phyloP scores from a whole-genome alignment of 2,329 filamentous ascomycete species.

The Cercospora citrullina region DNA sequence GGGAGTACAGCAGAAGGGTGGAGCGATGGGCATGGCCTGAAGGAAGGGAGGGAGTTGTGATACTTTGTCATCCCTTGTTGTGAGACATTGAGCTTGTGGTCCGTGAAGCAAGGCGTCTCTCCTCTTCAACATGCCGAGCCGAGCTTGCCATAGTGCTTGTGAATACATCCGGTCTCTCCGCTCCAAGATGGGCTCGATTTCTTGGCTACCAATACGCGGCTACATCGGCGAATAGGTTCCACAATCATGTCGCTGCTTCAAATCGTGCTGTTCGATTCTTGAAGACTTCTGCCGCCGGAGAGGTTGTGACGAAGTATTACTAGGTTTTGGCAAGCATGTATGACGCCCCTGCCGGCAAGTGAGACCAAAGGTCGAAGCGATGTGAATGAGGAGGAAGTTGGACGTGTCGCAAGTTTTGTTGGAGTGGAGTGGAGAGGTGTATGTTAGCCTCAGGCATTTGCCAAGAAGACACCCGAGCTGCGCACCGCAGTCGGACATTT shows the following conservation, averaged over 20 bases:
- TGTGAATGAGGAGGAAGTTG: neutral
- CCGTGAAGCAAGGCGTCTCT: neutral
- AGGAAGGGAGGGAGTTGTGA: neutral
- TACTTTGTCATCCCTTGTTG: neutral
- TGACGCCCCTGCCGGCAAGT: too few species aligned
- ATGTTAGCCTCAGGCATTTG: neutral
- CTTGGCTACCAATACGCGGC: neutral
- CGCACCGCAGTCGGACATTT: conserved; percentile 4
- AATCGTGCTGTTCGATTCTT: neutral
- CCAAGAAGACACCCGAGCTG: neutral
- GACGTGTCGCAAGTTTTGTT: neutral
- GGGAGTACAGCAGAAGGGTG: conserved; percentile 18
- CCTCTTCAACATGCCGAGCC: neutral
- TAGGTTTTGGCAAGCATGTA: too few species aligned
- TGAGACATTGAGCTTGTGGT: neutral
- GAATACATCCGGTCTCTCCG: neutral
- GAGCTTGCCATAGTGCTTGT: neutral
- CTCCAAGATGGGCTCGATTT: neutral
- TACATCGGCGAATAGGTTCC: neutral
- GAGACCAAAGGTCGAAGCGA: neutral
- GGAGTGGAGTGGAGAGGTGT: neutral
- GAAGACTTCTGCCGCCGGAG: too few species aligned
- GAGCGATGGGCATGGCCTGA: conserved; percentile 1
- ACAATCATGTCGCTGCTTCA: neutral
- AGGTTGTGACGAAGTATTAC: too few species aligned